These are phyloP conservation scores for Globisporangium barbulae DNA, from an alignment of 352 stramenopile species.

Conservation along the genomic window DNA sequence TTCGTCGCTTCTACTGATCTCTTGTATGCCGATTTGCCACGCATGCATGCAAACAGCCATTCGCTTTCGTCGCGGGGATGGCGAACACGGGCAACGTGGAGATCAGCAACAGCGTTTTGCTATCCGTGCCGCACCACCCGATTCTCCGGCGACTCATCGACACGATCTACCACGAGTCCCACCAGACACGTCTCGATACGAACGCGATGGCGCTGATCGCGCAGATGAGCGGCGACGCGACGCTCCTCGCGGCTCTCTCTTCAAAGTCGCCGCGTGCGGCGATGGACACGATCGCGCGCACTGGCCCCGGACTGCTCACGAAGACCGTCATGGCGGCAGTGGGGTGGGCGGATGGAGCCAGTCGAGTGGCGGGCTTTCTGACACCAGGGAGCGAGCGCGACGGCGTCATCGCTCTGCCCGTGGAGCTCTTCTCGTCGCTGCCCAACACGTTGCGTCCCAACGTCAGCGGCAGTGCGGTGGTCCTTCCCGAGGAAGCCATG, in stretches of 20 bases:
- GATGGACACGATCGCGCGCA: slow-evolving; percentile 48
- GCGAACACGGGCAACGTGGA: slow-evolving; percentile 68
- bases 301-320: slow-evolving; percentile 50
- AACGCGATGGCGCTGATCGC: slow-evolving; percentile 19
- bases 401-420: slow-evolving; percentile 28
- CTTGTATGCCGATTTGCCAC: background rate
- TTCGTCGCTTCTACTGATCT: background rate
- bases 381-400: slow-evolving; percentile 11
- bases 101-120: slow-evolving; percentile 74
- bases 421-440: slow-evolving; percentile 38
- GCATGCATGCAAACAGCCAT: slow-evolving; percentile 12
- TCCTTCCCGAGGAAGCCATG: slow-evolving; percentile 15
- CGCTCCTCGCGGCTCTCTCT: background rate
- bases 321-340: slow-evolving; percentile 45
- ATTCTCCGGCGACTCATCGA: slow-evolving; percentile 35
- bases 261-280: background rate
- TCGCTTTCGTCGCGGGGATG: slow-evolving; percentile 52
- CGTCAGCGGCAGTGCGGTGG: background rate
- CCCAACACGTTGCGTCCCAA: slow-evolving; percentile 22
- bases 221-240: slow-evolving; percentile 23
- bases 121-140: slow-evolving; percentile 23
- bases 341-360: slow-evolving; percentile 22
- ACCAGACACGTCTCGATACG: slow-evolving; percentile 20
- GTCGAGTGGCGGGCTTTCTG: slow-evolving; percentile 24
- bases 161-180: slow-evolving; percentile 17